Conservation (phyloP, 1,284 basidiomycete species). For the Cerioporus squamosus region DNA sequence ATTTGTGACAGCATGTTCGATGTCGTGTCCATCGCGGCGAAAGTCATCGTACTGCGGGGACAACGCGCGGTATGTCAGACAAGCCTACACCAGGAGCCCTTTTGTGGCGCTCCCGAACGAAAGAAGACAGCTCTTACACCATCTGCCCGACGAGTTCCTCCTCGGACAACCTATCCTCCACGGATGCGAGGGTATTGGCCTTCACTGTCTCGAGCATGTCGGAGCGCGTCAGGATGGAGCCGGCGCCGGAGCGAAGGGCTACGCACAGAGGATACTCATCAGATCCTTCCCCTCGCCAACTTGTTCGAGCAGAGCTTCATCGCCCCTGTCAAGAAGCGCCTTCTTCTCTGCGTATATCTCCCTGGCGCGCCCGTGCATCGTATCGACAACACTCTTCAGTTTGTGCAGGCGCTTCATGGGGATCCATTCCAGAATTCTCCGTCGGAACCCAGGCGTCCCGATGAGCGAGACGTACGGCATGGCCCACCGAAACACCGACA, state of each 20-base stretch:
- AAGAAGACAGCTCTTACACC: constrained; percentile 17
- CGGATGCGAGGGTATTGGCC: constrained; percentile 33
- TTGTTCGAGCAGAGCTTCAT: constrained; percentile 30
- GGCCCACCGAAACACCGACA: constrained; percentile 22
- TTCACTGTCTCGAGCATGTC: constrained; percentile 28
- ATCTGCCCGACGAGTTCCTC: constrained; percentile 30
- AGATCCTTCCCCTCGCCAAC: constrained; percentile 38
- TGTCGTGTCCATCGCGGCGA: constrained; percentile 37
- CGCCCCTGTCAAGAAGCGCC: constrained; percentile 29
- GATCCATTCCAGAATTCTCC: constrained; percentile 23
- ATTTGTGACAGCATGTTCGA: constrained; percentile 34
- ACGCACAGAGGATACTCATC: constrained; percentile 36
- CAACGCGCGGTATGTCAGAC: constrained; percentile 2
- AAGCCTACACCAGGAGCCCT: background rate
- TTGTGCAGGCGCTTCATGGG: constrained; percentile 27
- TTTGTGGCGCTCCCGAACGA: background rate
- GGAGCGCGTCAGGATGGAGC: background rate
- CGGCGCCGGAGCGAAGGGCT: background rate
- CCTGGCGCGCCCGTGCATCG: constrained; percentile 25
- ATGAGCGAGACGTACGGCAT: constrained; percentile 22
- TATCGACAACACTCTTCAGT: constrained; percentile 27
- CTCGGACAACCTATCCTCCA: constrained; percentile 34
- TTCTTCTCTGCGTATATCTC: constrained; percentile 32
- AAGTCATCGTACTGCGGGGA: constrained; percentile 30
- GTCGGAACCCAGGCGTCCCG: constrained; percentile 26